A percentile compares a stretch with the other conserved stretches of the same genome.
Conservation (phyloP, 2,329 filamentous ascomycete species). For the Pleomassaria siparia region DNA sequence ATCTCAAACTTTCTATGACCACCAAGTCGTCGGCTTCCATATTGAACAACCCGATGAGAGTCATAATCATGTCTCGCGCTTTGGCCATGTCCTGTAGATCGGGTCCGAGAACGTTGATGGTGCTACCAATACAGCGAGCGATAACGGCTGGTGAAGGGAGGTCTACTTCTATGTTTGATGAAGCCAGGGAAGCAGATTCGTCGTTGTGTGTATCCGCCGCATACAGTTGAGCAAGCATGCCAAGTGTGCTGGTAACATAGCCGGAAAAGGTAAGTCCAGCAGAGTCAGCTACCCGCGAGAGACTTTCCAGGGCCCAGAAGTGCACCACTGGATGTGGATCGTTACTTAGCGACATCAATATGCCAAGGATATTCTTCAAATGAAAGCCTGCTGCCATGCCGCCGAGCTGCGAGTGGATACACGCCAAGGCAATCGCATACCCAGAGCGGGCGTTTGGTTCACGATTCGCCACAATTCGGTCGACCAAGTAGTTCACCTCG, state of each 20-base stretch:
- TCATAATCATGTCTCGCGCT: conserved; percentile 88
- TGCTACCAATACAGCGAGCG: conserved; percentile 85
- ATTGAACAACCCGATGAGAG: conserved; percentile 79
- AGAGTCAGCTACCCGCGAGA: conserved; percentile 84
- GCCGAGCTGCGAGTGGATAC: conserved; percentile 92
- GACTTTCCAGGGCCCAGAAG: conserved; percentile 90
- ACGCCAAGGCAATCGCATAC: conserved; percentile 89
- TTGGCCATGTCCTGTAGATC: conserved; percentile 92
- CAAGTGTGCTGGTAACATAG: conserved; percentile 86
- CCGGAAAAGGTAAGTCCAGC: conserved; percentile 89
- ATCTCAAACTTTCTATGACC: conserved; percentile 75
- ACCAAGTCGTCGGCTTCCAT: conserved; percentile 71
- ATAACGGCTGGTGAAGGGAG: conserved; percentile 80
- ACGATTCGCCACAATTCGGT: conserved; percentile 90
- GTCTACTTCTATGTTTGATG: conserved; percentile 88
- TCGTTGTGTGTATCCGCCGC: conserved; percentile 88
- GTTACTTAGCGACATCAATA: conserved; percentile 95
- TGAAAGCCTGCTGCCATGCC: conserved; percentile 97
- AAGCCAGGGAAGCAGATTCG: conserved; percentile 75
- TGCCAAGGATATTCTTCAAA: conserved; percentile 94
- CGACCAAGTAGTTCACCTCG: conserved; percentile 88
- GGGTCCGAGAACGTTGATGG: conserved; percentile 93
- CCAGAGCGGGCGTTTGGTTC: conserved; percentile 92
- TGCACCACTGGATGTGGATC: conserved; percentile 95
- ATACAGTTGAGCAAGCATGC: conserved; percentile 92